Evolutionary conservation across 306 rosid genomes (phyloP).

Genomic region (Chamaecrista fasciculata): DNA sequence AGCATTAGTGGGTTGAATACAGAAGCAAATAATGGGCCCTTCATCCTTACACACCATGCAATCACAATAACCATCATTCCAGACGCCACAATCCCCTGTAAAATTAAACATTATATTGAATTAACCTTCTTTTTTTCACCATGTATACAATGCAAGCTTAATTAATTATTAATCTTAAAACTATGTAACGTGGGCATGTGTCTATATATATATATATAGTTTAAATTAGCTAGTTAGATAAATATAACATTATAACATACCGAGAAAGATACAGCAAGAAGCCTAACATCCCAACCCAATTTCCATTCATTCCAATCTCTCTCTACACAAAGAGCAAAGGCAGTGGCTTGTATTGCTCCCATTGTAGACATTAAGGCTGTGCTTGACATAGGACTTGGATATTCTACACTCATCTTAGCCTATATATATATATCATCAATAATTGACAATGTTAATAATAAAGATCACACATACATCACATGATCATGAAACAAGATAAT

Average conservation of each 20-base stretch:
- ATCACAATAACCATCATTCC: slow-evolving; percentile 11
- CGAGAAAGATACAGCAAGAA: slow-evolving; percentile 6
- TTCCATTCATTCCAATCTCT: slow-evolving; percentile 28
- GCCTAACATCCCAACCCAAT: slow-evolving; percentile 8
- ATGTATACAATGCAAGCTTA: too few species aligned
- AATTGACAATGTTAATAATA: too few species aligned
- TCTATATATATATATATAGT: too few species aligned
- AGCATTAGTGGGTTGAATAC: slow-evolving; percentile 33
- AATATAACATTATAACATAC: background rate
- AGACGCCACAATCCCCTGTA: slow-evolving; percentile 37
- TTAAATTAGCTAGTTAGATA: background rate
- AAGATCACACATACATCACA: too few species aligned
- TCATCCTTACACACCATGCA: slow-evolving; percentile 35
- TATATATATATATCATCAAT: background rate
- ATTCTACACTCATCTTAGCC: slow-evolving; percentile 41
- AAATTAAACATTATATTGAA: background rate
- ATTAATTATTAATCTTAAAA: too few species aligned
- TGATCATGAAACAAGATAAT: too few species aligned
- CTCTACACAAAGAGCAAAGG: slow-evolving; percentile 22
- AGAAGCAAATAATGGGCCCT: slow-evolving; percentile 33
- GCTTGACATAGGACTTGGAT: slow-evolving; percentile 35
- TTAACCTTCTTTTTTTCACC: background rate
- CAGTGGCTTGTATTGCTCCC: slow-evolving; percentile 30
- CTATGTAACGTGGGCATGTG: too few species aligned
- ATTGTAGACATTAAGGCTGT: slow-evolving; percentile 37